These are phyloP conservation scores for Acrodontium crateriforme DNA, from an alignment of 2,329 filamentous ascomycete genomes.

Conservation along the genomic window DNA sequence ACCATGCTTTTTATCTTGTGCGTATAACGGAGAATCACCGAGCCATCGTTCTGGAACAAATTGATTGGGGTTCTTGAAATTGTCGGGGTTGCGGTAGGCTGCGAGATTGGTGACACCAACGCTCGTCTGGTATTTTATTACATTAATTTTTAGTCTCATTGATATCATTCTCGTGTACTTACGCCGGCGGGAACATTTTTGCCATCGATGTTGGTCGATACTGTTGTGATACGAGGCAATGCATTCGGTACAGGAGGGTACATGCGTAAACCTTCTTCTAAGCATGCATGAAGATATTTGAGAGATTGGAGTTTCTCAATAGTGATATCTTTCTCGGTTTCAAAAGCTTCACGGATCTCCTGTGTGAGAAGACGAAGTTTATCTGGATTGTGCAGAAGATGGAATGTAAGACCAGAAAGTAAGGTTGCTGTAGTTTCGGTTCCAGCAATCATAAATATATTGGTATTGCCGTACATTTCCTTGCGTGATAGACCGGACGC, in stretches of 20 bases:
- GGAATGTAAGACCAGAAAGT: constrained; percentile 57
- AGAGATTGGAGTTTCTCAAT: constrained; percentile 11
- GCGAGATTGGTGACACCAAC: constrained; percentile 14
- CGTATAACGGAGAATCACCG: constrained; percentile 7
- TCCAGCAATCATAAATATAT: constrained; percentile 44
- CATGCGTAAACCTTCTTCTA: constrained; percentile 34
- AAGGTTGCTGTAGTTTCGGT: constrained; percentile 67
- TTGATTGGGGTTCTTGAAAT: constrained; percentile 13
- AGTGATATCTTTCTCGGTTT: constrained; percentile 13
- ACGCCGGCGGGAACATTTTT: constrained; percentile 12
- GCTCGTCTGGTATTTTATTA: too few species aligned
- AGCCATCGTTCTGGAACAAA: constrained; percentile 22
- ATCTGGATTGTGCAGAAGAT: constrained; percentile 48
- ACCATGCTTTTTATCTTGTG: constrained; percentile 14
- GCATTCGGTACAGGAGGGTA: constrained; percentile 33
- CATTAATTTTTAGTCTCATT: too few species aligned
- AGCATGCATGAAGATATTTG: constrained; percentile 31
- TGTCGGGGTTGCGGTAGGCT: constrained; percentile 10
- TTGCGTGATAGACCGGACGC: constrained; percentile 10
- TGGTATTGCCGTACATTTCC: constrained; percentile 21
- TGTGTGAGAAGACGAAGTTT: constrained; percentile 39
- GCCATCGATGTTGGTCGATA: constrained; percentile 15
- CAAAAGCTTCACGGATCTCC: constrained; percentile 39
- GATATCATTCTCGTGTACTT: too few species aligned
- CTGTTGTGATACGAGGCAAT: constrained; percentile 15